Evolutionary conservation across 1,284 basidiomycete genomes (phyloP).

Genomic region (Tilletia walkeri): DNA sequence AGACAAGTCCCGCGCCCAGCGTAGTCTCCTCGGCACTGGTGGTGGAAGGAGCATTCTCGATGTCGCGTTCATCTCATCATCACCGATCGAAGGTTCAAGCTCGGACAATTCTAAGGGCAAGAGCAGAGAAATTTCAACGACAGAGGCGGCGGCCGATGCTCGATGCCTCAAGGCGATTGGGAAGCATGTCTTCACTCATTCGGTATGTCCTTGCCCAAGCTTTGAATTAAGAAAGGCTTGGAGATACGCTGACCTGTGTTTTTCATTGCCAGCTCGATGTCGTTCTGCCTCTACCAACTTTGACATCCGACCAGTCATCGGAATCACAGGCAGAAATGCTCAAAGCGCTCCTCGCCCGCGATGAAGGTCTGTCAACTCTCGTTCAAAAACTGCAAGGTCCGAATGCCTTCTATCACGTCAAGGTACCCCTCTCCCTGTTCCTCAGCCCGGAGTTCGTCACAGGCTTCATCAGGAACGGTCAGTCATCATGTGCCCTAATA

Average conservation of each 20-base stretch:
- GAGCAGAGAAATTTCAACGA: background rate
- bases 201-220: background rate
- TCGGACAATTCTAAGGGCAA: constrained; percentile 14
- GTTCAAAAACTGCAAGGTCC: background rate
- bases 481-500: background rate
- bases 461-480: constrained; percentile 33
- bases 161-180: background rate
- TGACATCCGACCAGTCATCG: constrained; percentile 5
- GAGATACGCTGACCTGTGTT: background rate
- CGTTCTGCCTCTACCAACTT: constrained; percentile 26
- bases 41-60: background rate
- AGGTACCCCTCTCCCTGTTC: constrained; percentile 41
- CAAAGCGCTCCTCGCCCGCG: constrained; percentile 20
- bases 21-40: background rate
- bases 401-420: constrained; percentile 27
- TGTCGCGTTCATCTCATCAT: background rate
- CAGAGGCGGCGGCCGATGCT: background rate
- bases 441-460: constrained; percentile 46
- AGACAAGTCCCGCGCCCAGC: constrained; percentile 30
- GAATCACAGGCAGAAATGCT: constrained; percentile 17
- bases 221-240: background rate
- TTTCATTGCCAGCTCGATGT: constrained; percentile 29
- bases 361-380: background rate
- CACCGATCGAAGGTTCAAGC: background rate
- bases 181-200: background rate